These are phyloP conservation scores for Paramyrothecium sp. DNA, from an alignment of 2,329 filamentous ascomycete species.

Conservation along the genomic window DNA sequence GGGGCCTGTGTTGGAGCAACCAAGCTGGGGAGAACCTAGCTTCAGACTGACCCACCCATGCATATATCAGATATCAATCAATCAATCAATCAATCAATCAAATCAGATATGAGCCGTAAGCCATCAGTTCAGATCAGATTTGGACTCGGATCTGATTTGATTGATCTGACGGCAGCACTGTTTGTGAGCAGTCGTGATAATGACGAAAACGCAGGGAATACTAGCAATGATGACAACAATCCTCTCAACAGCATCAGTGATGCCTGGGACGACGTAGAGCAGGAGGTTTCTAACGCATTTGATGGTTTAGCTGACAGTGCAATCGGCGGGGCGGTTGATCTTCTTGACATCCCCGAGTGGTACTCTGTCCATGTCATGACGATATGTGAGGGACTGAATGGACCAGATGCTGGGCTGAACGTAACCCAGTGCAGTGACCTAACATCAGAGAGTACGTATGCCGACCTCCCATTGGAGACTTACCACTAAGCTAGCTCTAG, in stretches of 20 bases:
- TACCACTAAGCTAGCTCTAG: neutral
- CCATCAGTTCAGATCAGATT: too few relatives aligned
- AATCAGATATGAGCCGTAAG: too few relatives aligned
- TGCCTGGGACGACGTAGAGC: neutral
- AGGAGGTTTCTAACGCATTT: constrained; percentile 1
- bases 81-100: too few relatives aligned
- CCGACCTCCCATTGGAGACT: neutral
- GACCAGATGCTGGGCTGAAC: neutral
- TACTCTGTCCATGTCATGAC: neutral
- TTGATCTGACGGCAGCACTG: too few relatives aligned
- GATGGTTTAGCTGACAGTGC: neutral
- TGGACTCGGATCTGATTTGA: too few relatives aligned
- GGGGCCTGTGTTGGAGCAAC: too few relatives aligned
- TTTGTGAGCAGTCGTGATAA: neutral
- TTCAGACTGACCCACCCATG: too few relatives aligned
- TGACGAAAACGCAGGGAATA: constrained; percentile 1
- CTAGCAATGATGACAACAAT: neutral
- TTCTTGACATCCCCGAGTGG: constrained; percentile 1
- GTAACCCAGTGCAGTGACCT: constrained; percentile 1
- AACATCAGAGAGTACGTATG: constrained; percentile 1
- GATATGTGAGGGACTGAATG: neutral
- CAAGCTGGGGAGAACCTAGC: too few relatives aligned
- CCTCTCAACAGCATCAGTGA: neutral
- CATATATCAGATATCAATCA: too few relatives aligned
- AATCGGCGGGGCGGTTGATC: neutral